Conservation (phyloP, 495 filamentous ascomycete species). For the Xylaria bambusicola region DNA sequence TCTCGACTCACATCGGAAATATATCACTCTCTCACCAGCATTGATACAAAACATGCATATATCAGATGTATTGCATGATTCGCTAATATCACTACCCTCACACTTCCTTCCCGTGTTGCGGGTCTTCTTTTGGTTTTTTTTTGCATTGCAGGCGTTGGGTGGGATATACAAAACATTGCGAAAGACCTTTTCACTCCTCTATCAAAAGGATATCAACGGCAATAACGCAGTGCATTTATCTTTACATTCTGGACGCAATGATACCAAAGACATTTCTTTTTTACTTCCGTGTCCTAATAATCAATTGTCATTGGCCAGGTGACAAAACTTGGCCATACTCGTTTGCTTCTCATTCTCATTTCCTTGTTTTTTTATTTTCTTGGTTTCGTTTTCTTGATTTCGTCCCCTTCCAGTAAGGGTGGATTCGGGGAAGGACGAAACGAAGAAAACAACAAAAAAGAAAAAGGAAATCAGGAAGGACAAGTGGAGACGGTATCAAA, state of each 20-base stretch:
- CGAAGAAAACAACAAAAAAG: not conserved
- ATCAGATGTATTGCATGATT: constrained; percentile 31
- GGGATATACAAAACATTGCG: constrained; percentile 34
- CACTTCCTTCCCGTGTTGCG: constrained; percentile 15
- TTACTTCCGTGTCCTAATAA: constrained; percentile 33
- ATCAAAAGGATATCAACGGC: constrained; percentile 25
- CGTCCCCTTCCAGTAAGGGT: too few relatives aligned
- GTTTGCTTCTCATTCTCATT: too few relatives aligned
- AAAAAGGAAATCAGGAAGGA: not conserved
- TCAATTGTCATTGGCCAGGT: too few relatives aligned
- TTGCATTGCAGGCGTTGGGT: constrained; percentile 38
- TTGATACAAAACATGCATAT: constrained; percentile 24
- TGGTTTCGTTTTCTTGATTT: too few relatives aligned
- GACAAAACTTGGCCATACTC: too few relatives aligned
- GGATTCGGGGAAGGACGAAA: too few relatives aligned
- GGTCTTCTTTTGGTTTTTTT: too few relatives aligned
- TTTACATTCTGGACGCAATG: constrained; percentile 34
- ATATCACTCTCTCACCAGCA: not conserved
- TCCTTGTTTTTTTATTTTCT: constrained; percentile 6
- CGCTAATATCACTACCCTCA: constrained; percentile 25
- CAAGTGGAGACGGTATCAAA: not conserved
- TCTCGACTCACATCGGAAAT: not conserved
- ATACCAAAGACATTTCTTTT: constrained; percentile 36
- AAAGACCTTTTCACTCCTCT: constrained; percentile 24
- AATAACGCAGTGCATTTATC: constrained; percentile 30